phyloP scores from a whole-genome alignment of 441 rosid species.

The Erodium texanum region DNA sequence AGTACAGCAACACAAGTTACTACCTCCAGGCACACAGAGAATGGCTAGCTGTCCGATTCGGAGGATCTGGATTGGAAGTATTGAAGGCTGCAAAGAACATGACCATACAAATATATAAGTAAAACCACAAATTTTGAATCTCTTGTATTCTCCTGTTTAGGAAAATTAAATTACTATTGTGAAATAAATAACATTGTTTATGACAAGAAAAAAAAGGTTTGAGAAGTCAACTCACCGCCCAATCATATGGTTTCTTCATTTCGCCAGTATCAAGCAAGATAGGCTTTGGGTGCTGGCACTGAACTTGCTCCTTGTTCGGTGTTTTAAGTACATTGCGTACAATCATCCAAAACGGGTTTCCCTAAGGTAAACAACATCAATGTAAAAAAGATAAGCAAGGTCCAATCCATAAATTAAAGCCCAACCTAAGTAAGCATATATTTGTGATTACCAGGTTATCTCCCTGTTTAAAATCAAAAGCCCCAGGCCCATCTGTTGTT shows the following conservation, averaged over 20 bases:
- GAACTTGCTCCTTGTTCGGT: conserved; percentile 55
- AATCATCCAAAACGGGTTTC: conserved; percentile 83
- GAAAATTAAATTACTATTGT: neutral
- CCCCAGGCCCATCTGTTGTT: conserved; percentile 98
- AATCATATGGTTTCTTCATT: conserved; percentile 86
- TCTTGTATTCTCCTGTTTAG: neutral
- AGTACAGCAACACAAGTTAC: conserved; percentile 12
- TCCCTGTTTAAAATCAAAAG: conserved; percentile 95
- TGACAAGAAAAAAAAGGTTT: neutral
- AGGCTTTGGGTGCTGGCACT: conserved; percentile 86
- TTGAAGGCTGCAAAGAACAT: conserved; percentile 62
- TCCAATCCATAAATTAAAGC: neutral
- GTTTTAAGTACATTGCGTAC: conserved; percentile 64
- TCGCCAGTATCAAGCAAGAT: conserved; percentile 96
- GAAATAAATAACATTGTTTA: conserved; percentile 2
- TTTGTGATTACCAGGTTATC: conserved; percentile 54
- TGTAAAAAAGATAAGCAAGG: neutral
- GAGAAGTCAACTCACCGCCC: conserved; percentile 60
- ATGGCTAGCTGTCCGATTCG: conserved; percentile 77
- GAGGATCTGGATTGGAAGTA: conserved; percentile 85
- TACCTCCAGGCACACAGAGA: conserved; percentile 95
- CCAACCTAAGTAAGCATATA: conserved; percentile 5
- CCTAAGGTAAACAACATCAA: conserved; percentile 33
- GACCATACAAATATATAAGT: conserved; percentile 16
- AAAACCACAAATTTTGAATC: neutral